phyloP scores from a whole-genome alignment of 257 asterid genomes.

The Handroanthus guayacan region DNA sequence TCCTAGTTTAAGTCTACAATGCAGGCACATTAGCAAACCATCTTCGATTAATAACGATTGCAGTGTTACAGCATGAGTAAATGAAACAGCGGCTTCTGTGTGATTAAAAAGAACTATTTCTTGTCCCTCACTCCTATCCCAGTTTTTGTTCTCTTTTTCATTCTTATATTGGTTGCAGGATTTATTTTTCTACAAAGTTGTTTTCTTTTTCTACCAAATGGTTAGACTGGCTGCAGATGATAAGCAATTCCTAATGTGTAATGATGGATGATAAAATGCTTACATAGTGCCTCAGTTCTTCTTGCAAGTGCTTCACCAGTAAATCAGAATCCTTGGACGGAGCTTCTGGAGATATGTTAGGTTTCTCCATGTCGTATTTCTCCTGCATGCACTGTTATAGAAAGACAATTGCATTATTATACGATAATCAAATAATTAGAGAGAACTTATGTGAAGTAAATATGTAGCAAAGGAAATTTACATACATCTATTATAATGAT shows the following conservation, averaged over 20 bases:
- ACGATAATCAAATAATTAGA: constrained; percentile 26
- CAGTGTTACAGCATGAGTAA: neutral
- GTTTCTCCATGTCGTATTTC: constrained; percentile 67
- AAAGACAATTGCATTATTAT: constrained; percentile 33
- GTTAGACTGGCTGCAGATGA: constrained; percentile 4
- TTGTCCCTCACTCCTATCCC: constrained; percentile 12
- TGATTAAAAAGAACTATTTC: constrained; percentile 24
- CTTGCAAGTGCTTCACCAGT: constrained; percentile 90
- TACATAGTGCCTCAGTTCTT: constrained; percentile 87
- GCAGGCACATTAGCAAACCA: constrained; percentile 17
- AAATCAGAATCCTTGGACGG: constrained; percentile 61
- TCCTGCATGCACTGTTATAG: constrained; percentile 75
- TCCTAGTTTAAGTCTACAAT: constrained; percentile 28
- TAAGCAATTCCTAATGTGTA: constrained; percentile 16
- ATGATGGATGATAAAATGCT: constrained; percentile 46
- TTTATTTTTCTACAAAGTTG: constrained; percentile 6
- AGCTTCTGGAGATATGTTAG: constrained; percentile 56
- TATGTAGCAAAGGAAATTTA: constrained; percentile 15
- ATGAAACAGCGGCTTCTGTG: constrained; percentile 3
- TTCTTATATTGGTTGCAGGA: neutral
- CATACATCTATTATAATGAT: neutral
- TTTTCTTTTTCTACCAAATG: constrained; percentile 27
- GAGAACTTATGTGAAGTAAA: constrained; percentile 17
- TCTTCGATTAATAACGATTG: constrained; percentile 6
- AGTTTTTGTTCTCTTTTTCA: neutral